phyloP scores from a whole-genome alignment of 2,329 filamentous ascomycete species.

The Xylaria arbuscula region DNA sequence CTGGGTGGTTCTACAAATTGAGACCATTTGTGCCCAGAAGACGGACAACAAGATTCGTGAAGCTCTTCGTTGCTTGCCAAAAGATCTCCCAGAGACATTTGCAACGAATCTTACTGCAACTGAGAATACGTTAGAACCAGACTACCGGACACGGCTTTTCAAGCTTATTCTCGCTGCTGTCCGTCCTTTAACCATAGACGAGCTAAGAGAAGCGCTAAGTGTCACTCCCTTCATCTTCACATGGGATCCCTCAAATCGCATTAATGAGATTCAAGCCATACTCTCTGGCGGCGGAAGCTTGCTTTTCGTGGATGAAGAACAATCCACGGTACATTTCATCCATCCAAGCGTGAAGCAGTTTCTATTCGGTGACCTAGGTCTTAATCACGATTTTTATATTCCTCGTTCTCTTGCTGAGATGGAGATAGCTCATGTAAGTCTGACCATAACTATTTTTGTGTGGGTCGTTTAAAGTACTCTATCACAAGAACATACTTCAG shows the following conservation, averaged over 20 bases:
- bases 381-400: not conserved
- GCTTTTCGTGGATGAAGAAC: conserved; percentile 29
- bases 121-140: not conserved
- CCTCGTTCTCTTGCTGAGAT: conserved; percentile 3
- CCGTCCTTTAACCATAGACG: not conserved
- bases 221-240: conserved; percentile 3
- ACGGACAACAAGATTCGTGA: conserved; percentile 5
- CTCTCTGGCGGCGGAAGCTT: conserved; percentile 24
- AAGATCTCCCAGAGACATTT: conserved; percentile 12
- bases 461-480: not conserved
- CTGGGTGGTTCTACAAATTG: conserved; percentile 21
- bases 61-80: not conserved
- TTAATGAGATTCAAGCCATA: conserved; percentile 23
- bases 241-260: conserved; percentile 19
- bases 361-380: conserved; percentile 13
- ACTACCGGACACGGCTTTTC: not conserved
- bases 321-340: conserved; percentile 20
- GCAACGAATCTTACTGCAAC: not conserved
- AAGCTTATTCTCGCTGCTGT: not conserved
- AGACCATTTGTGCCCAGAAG: not conserved
- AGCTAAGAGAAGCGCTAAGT: conserved; percentile 12
- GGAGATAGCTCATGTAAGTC: conserved; percentile 13
- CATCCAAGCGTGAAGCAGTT: conserved; percentile 31
- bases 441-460: not conserved
- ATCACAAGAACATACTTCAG: not conserved